A percentile compares a stretch with the other conserved stretches of the same genome.
Conservation (phyloP, 164 flowering plant species). For the Piper longum region DNA sequence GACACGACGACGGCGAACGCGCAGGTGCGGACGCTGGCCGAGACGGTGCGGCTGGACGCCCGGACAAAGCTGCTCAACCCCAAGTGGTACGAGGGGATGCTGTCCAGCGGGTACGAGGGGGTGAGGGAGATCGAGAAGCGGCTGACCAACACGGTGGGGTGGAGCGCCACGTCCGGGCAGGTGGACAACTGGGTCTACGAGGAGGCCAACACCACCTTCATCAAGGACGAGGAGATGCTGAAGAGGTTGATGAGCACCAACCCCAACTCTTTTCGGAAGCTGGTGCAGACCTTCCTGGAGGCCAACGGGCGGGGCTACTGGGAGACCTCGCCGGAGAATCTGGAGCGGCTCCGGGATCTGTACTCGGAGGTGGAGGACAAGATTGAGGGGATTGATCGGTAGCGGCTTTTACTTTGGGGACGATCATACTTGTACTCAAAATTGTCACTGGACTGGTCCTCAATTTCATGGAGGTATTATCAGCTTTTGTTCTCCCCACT, state of each 20-base stretch:
- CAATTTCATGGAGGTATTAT: no score
- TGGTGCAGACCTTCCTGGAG: slow-evolving; percentile 91
- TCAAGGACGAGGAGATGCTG: slow-evolving; percentile 81
- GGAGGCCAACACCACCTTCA: slow-evolving; percentile 90
- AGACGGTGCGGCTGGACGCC: slow-evolving; percentile 93
- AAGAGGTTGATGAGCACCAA: slow-evolving; percentile 84
- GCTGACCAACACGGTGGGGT: slow-evolving; percentile 92
- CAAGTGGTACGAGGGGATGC: slow-evolving; percentile 98
- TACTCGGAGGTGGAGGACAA: slow-evolving; percentile 97
- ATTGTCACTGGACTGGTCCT: no score
- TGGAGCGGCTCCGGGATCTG: slow-evolving; percentile 72
- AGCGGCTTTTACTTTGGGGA: neutral
- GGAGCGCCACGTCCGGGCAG: slow-evolving; percentile 99
- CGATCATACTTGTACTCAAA: neutral
- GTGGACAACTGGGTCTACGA: slow-evolving; percentile 99
- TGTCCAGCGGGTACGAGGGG: slow-evolving; percentile 89
- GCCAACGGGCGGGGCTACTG: slow-evolving; percentile 98
- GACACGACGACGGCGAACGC: slow-evolving; percentile 99
- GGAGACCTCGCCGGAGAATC: slow-evolving; percentile 80
- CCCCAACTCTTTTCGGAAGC: slow-evolving; percentile 93
- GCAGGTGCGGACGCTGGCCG: slow-evolving; percentile 88
- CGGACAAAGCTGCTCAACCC: slow-evolving; percentile 92
- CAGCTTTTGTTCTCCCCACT: no score
- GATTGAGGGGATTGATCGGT: slow-evolving; percentile 89
- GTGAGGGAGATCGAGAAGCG: slow-evolving; percentile 96